Evolutionary conservation across 2,329 filamentous ascomycete species (phyloP).

Genomic region (Monilinia laxa): DNA sequence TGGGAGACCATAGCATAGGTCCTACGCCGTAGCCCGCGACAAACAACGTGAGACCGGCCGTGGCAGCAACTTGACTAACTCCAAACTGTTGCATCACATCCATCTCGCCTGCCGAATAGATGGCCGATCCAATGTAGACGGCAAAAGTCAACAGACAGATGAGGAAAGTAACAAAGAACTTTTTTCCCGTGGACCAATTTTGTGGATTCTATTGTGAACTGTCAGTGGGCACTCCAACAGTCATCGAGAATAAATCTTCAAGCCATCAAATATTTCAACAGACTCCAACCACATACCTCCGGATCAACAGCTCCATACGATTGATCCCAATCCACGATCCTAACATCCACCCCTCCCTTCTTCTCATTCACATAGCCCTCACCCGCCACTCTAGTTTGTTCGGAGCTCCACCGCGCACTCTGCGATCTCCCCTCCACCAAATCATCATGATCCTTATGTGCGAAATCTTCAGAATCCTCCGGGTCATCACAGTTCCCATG

Average conservation of each 20-base stretch:
- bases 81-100: slow-evolving; percentile 54
- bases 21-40: slow-evolving; percentile 63
- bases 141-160: slow-evolving; percentile 58
- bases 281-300: slow-evolving; percentile 38
- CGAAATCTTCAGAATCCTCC: background rate
- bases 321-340: slow-evolving; percentile 44
- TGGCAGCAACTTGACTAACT: slow-evolving; percentile 52
- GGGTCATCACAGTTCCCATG: slow-evolving; percentile 1
- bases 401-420: background rate
- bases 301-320: slow-evolving; percentile 52
- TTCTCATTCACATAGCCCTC: slow-evolving; percentile 43
- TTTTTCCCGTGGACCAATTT: slow-evolving; percentile 51
- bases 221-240: background rate
- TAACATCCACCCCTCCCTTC: slow-evolving; percentile 42
- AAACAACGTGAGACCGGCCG: slow-evolving; percentile 59
- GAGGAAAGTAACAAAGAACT: slow-evolving; percentile 46
- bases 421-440: background rate
- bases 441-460: background rate
- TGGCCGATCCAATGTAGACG: slow-evolving; percentile 52
- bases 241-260: background rate
- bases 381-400: background rate
- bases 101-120: slow-evolving; percentile 48
- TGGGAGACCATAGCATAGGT: slow-evolving; percentile 62
- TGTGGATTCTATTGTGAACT: slow-evolving; percentile 52
- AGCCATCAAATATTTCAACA: background rate